phyloP scores from a whole-genome alignment of 1,284 basidiomycete genomes.

The Pisolithus thermaeus region DNA sequence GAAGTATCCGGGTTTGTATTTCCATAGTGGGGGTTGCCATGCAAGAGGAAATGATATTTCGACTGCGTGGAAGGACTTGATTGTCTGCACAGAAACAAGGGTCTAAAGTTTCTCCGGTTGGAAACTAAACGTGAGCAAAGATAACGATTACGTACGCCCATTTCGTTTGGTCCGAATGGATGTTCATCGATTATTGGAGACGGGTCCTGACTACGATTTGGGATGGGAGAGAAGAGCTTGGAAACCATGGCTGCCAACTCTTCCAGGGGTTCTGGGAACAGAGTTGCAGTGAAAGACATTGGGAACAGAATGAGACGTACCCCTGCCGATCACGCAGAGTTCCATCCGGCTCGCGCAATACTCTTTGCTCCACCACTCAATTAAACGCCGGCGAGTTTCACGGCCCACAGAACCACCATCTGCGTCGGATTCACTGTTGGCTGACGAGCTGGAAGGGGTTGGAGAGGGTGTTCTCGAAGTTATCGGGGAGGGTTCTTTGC shows the following conservation, averaged over 20 bases:
- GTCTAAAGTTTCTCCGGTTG: slow-evolving; percentile 42
- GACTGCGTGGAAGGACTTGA: slow-evolving; percentile 85
- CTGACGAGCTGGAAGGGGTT: slow-evolving; percentile 49
- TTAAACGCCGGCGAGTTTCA: slow-evolving; percentile 85
- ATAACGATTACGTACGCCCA: slow-evolving; percentile 52
- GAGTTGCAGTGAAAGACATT: neutral
- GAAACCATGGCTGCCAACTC: slow-evolving; percentile 69
- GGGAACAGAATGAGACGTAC: slow-evolving; percentile 33
- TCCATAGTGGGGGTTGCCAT: slow-evolving; percentile 78
- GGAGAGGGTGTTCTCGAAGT: slow-evolving; percentile 60
- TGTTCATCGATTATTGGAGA: slow-evolving; percentile 69
- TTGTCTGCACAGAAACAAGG: slow-evolving; percentile 82
- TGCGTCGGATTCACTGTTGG: slow-evolving; percentile 52
- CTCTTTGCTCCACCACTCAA: slow-evolving; percentile 93
- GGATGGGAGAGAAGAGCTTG: slow-evolving; percentile 72
- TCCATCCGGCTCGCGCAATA: slow-evolving; percentile 96
- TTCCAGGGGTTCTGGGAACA: slow-evolving; percentile 70
- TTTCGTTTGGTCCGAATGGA: slow-evolving; percentile 70
- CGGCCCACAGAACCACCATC: slow-evolving; percentile 76
- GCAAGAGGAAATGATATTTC: slow-evolving; percentile 88
- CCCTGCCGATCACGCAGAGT: slow-evolving; percentile 85
- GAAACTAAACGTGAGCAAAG: neutral
- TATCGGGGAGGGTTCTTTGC: slow-evolving; percentile 39
- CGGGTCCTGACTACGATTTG: slow-evolving; percentile 63
- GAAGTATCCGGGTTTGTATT: slow-evolving; percentile 78